These are phyloP conservation scores for Crassisporium funariophilum DNA, from an alignment of 768 basidiomycete genomes.

Conservation along the genomic window DNA sequence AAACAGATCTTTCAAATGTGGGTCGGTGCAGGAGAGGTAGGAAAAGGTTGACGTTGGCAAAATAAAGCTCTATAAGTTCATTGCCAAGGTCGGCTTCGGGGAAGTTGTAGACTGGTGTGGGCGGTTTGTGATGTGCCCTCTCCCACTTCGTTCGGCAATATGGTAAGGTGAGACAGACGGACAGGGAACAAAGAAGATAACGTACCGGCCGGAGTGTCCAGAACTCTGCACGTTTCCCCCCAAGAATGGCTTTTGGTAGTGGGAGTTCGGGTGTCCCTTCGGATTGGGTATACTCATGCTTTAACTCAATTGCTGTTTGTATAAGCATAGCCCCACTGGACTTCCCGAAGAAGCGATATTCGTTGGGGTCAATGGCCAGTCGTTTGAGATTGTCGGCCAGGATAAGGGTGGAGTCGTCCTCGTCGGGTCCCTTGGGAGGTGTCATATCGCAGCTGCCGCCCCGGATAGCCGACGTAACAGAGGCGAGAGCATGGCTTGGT, in stretches of 20 bases:
- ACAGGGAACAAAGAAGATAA: slow-evolving; percentile 4
- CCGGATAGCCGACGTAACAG: slow-evolving; percentile 37
- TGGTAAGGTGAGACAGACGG: background rate
- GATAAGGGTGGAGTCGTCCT: slow-evolving; percentile 39
- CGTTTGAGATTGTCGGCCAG: slow-evolving; percentile 38
- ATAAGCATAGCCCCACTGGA: slow-evolving; percentile 58
- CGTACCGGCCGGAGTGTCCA: slow-evolving; percentile 40
- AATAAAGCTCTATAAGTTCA: slow-evolving; percentile 65
- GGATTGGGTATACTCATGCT: slow-evolving; percentile 54
- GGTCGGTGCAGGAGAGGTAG: slow-evolving; percentile 75
- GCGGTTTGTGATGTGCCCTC: slow-evolving; percentile 6
- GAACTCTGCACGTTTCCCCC: slow-evolving; percentile 39
- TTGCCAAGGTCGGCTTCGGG: slow-evolving; percentile 53
- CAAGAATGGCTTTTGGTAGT: slow-evolving; percentile 18
- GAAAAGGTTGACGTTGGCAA: slow-evolving; percentile 54
- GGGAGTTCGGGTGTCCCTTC: slow-evolving; percentile 18
- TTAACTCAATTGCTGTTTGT: slow-evolving; percentile 57
- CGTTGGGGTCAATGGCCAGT: slow-evolving; percentile 34
- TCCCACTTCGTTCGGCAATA: slow-evolving; percentile 40
- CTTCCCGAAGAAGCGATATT: slow-evolving; percentile 56
- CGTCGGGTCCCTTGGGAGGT: slow-evolving; percentile 20
- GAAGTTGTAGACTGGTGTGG: slow-evolving; percentile 41
- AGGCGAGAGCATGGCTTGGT: background rate
- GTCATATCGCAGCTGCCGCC: slow-evolving; percentile 18
- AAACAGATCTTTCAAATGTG: slow-evolving; percentile 57